phyloP scores from a whole-genome alignment of 2,329 filamentous ascomycete genomes.

The Annulohypoxylon truncatum region DNA sequence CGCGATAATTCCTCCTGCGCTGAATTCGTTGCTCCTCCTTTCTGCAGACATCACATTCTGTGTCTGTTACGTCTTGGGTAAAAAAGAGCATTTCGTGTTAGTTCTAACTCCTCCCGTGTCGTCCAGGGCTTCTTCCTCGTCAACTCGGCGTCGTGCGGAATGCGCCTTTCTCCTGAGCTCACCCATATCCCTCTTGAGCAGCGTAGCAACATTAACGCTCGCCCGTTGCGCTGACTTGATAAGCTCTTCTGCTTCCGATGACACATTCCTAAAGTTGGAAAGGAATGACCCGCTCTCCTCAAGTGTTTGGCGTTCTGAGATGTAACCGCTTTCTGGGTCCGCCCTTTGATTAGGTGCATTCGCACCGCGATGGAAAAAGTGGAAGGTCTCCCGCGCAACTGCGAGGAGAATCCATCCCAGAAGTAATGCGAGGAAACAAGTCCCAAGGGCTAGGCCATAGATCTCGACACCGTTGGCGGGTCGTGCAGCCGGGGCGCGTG shows the following conservation, averaged over 20 bases:
- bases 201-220: conserved; percentile 24
- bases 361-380: not conserved
- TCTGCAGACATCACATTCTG: conserved; percentile 33
- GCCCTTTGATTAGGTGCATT: not conserved
- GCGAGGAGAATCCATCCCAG: conserved; percentile 27
- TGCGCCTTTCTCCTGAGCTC: conserved; percentile 9
- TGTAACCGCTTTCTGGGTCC: conserved; percentile 16
- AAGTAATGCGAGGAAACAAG: conserved; percentile 27
- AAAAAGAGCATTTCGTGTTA: conserved; percentile 40
- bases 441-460: conserved; percentile 28
- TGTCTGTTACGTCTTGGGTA: conserved; percentile 35
- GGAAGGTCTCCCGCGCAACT: not conserved
- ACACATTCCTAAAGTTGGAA: conserved; percentile 16
- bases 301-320: not conserved
- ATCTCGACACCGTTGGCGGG: conserved; percentile 29
- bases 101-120: not conserved
- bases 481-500: not conserved
- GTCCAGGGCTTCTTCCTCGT: conserved; percentile 25
- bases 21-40: conserved; percentile 22
- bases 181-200: conserved; percentile 19
- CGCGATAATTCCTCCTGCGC: conserved; percentile 19
- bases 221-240: conserved; percentile 22
- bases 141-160: not conserved
- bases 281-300: conserved; percentile 9
- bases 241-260: conserved; percentile 22